Conservation (phyloP, 306 rosid species). For the Vigna trinervia region DNA sequence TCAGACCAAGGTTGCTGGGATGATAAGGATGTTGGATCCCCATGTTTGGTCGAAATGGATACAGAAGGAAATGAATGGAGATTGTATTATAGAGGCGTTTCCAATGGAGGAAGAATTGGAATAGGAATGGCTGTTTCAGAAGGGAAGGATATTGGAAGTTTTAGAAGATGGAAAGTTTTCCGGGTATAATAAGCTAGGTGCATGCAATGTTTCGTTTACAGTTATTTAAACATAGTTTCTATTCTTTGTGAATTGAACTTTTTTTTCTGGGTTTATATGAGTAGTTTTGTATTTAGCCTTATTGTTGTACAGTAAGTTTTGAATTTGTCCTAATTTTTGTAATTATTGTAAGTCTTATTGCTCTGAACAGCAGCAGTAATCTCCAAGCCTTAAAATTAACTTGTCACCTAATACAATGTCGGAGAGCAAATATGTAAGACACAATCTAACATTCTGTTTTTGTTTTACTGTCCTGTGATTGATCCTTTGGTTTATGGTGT, state of each 20-base stretch:
- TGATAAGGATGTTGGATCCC: slow-evolving; percentile 65
- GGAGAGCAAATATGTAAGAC: slow-evolving; percentile 13
- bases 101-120: slow-evolving; percentile 64
- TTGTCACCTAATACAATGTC: neutral
- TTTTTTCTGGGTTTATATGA: slow-evolving; percentile 14
- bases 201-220: slow-evolving; percentile 26
- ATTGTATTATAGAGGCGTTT: slow-evolving; percentile 75
- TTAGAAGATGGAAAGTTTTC: slow-evolving; percentile 73
- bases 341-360: neutral
- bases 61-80: slow-evolving; percentile 68
- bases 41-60: slow-evolving; percentile 75
- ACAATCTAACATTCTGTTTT: slow-evolving; percentile 17
- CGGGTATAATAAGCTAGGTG: slow-evolving; percentile 50
- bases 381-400: slow-evolving; percentile 11
- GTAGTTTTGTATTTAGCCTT: slow-evolving; percentile 26
- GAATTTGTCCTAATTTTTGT: slow-evolving; percentile 21
- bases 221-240: slow-evolving; percentile 14
- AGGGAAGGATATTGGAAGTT: slow-evolving; percentile 52
- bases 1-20: slow-evolving; percentile 71
- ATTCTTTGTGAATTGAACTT: slow-evolving; percentile 31
- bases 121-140: slow-evolving; percentile 76
- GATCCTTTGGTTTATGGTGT: slow-evolving; percentile 9
- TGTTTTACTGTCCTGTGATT: neutral
- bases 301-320: slow-evolving; percentile 29
- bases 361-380: slow-evolving; percentile 20